Percentiles rank a stretch among this genome's conserved stretches.
phyloP scores from a whole-genome alignment of 1,139 yeast species.

The Hemisphaericaspora lyxosophila region DNA sequence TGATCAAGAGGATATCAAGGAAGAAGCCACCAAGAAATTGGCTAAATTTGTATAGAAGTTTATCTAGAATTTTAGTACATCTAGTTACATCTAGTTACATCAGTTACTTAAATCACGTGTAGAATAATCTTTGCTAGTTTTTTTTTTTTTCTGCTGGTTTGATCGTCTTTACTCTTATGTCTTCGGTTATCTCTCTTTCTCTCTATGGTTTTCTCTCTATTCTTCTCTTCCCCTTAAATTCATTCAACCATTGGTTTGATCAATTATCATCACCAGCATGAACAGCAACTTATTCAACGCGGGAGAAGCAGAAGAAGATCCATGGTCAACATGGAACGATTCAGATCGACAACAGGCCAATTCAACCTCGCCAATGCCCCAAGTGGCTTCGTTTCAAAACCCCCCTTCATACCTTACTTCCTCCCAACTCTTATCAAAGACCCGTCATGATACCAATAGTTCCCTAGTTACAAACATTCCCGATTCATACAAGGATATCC shows the following conservation, averaged over 20 bases:
- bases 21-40: slow-evolving; percentile 53
- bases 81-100: too few relatives aligned
- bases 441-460: slow-evolving; percentile 1
- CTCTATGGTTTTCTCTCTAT: too few relatives aligned
- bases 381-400: slow-evolving; percentile 4
- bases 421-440: slow-evolving; percentile 23
- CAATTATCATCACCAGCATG: too few relatives aligned
- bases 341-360: slow-evolving; percentile 5
- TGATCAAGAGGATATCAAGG: slow-evolving; percentile 54
- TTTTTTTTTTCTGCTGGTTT: too few relatives aligned
- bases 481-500: slow-evolving; percentile 23
- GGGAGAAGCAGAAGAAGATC: slow-evolving; percentile 31
- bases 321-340: slow-evolving; percentile 42
- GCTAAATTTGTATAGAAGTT: slow-evolving; percentile 41
- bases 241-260: too few relatives aligned
- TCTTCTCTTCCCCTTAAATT: not conserved
- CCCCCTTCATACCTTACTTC: slow-evolving; percentile 22
- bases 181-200: too few relatives aligned
- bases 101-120: too few relatives aligned
- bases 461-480: slow-evolving; percentile 23
- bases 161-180: too few relatives aligned
- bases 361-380: slow-evolving; percentile 8
- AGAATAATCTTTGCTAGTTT: too few relatives aligned
- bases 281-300: slow-evolving; percentile 18
- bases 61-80: too few relatives aligned